Base-by-base conservation (phyloP, 163 green algal species). In the Scenedesmus sp. region DNA sequence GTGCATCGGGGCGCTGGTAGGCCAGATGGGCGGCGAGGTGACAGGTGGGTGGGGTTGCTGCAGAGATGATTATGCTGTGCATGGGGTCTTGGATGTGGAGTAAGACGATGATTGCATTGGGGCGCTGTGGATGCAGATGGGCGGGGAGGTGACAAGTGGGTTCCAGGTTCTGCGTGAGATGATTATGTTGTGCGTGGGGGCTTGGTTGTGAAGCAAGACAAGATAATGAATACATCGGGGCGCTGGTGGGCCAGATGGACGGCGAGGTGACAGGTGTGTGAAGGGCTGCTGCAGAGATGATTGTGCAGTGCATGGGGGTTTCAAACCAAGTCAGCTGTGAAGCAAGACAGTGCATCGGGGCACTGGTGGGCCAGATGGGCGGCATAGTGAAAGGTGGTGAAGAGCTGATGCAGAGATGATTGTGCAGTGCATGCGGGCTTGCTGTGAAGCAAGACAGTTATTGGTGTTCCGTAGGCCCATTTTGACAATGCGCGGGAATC, bases 361-460 rank as follows among this genome's bases (percentile, higher is more conserved):
- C 62, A 12, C 88, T 94, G 52, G 92, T 94, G 52, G 1, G 55
- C 4, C 6, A n/a, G 13, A 73, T 91, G 60, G 82, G 88, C 26
- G 26, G 4, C 5, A 73, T 0, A 13, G 16, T 64, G 2, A 74
- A 56, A 5, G 70, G 70, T 57, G 57, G 84, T 46, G n/a, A 15
- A 70, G 13, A 15, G 60, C 15, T 46, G 34, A 46, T 55, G 66
- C 4, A 9, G 52, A 52, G 56, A 70, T 6, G 34, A 70, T 23
- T 64, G 79, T 12, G 15, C 56, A 55, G 88, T 55, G 84, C 57
- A 64, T 64, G 8, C 59, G 59, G 8, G 59, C 59, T 15, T 64
- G 8, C 7, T 10, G 59, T 15, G 8, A 64, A 15, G 59, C 59
- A 64, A 10, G 9, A 64, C 7, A 64, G 9, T 64, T 64, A 64